phyloP scores from a whole-genome alignment of 352 stramenopile genomes.

The Phytophthora vignae region DNA sequence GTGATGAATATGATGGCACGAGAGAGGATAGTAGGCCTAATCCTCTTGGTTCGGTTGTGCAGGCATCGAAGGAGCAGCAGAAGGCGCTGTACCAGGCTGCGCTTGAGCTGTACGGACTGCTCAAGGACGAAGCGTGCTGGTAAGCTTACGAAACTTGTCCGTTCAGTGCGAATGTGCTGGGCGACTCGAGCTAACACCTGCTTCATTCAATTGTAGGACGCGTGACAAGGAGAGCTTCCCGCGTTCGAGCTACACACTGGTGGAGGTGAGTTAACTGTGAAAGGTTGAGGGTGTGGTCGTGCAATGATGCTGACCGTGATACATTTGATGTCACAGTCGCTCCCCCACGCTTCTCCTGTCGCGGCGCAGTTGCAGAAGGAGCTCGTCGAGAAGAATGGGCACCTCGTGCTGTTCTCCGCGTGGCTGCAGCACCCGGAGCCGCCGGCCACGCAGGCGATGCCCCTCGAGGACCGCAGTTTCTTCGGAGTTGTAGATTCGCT shows the following conservation, averaged over 20 bases:
- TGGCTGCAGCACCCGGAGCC: conserved; percentile 84
- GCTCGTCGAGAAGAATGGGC: conserved; percentile 62
- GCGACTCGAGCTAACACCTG: background rate
- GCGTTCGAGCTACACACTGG: conserved; percentile 74
- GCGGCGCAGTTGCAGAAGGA: conserved; percentile 31
- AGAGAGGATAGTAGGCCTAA: background rate
- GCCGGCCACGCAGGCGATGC: conserved; percentile 68
- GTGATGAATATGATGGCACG: background rate
- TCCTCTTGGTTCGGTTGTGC: background rate
- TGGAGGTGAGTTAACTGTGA: conserved; percentile 46
- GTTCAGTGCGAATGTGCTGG: background rate
- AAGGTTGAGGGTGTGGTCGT: background rate
- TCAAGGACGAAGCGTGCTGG: conserved; percentile 81
- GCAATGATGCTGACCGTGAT: background rate
- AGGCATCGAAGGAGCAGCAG: conserved; percentile 57
- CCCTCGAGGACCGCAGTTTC: conserved; percentile 73
- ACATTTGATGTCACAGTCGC: conserved; percentile 32
- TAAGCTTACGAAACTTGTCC: conserved; percentile 16
- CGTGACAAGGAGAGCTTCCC: conserved; percentile 86
- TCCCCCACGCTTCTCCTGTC: conserved; percentile 43
- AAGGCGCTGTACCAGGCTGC: conserved; percentile 57
- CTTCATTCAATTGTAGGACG: conserved; percentile 41
- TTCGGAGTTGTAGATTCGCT: conserved; percentile 81
- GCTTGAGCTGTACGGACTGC: conserved; percentile 66
- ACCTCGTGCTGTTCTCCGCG: conserved; percentile 71